A percentile compares a stretch with the other conserved stretches of the same genome.
Evolutionary conservation across 2,329 filamentous ascomycete genomes (phyloP).

Genomic region (Pyrenophora teres): DNA sequence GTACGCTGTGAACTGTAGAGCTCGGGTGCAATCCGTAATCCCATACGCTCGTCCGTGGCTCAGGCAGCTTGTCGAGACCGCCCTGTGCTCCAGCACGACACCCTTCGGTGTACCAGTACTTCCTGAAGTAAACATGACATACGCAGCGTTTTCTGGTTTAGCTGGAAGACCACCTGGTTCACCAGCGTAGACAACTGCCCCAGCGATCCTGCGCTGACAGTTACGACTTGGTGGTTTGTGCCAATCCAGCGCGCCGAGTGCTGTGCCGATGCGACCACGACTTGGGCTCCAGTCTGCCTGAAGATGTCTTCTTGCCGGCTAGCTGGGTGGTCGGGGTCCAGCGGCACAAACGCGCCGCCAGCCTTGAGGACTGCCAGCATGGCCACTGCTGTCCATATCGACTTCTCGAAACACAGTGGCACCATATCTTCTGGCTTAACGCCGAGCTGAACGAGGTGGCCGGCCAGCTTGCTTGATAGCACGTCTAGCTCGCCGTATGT

Average conservation of each 20-base stretch:
- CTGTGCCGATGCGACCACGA: neutral
- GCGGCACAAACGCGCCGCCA: no score
- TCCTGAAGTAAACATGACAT: conserved; percentile 61
- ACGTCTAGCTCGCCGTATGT: no score
- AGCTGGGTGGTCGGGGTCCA: no score
- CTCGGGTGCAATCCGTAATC: neutral
- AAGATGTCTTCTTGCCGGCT: no score
- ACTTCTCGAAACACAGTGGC: conserved; percentile 39
- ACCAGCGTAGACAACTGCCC: neutral
- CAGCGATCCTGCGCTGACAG: no score
- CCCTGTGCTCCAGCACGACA: conserved; percentile 11
- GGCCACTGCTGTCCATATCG: conserved; percentile 33
- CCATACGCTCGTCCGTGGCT: neutral
- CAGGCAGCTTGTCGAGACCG: conserved; percentile 49
- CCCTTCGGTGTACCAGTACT: conserved; percentile 57
- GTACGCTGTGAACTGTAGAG: conserved; percentile 6
- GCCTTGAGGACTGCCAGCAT: no score
- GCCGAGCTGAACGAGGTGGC: neutral
- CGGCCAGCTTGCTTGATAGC: neutral
- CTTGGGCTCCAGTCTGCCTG: no score
- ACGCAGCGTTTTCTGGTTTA: conserved; percentile 29
- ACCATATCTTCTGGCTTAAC: neutral
- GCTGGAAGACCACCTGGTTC: no score
- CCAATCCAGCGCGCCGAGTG: neutral
- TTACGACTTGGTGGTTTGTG: no score